A percentile compares a stretch with the other conserved stretches of the same genome.
Evolutionary conservation across 169 alveolate species (phyloP).

Genomic region (Eimeria maxima): DNA sequence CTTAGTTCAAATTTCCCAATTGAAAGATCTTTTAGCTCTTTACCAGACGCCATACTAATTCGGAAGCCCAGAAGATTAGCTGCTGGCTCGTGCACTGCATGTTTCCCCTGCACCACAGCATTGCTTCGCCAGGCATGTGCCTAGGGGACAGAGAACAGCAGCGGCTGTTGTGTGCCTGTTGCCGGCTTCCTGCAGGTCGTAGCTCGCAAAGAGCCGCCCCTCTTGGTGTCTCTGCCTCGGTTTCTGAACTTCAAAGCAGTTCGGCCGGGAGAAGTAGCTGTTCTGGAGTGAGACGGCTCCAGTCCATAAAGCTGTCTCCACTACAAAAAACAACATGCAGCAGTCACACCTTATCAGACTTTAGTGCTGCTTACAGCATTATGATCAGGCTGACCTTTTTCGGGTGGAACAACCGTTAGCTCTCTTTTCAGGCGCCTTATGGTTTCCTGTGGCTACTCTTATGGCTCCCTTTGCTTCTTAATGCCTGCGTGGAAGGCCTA

Average conservation of each 20-base stretch:
- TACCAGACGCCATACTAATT: too few relatives aligned
- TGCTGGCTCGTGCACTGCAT: too few relatives aligned
- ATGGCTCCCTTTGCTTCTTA: background rate
- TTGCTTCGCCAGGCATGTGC: background rate
- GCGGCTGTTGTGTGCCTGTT: background rate
- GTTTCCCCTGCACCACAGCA: background rate
- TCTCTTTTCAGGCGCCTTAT: too few relatives aligned
- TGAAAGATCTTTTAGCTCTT: too few relatives aligned
- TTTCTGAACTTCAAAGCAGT: background rate
- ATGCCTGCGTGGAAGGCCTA: background rate
- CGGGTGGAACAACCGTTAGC: too few relatives aligned
- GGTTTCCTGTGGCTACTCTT: background rate
- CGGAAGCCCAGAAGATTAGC: too few relatives aligned
- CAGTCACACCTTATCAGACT: background rate
- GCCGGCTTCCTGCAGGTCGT: background rate
- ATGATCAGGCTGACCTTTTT: background rate
- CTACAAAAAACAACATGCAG: background rate
- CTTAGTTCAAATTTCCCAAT: too few relatives aligned
- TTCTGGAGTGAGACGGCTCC: slow-evolving; percentile 1
- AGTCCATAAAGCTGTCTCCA: background rate
- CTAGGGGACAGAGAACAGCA: background rate
- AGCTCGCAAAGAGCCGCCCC: slow-evolving; percentile 38
- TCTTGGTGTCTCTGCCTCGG: slow-evolving; percentile 20
- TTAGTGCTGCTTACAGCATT: background rate
- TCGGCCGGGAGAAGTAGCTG: slow-evolving; percentile 53